Evolutionary conservation across 108 stramenopile genomes (phyloP).

Genomic region (Thalassiosira profunda): DNA sequence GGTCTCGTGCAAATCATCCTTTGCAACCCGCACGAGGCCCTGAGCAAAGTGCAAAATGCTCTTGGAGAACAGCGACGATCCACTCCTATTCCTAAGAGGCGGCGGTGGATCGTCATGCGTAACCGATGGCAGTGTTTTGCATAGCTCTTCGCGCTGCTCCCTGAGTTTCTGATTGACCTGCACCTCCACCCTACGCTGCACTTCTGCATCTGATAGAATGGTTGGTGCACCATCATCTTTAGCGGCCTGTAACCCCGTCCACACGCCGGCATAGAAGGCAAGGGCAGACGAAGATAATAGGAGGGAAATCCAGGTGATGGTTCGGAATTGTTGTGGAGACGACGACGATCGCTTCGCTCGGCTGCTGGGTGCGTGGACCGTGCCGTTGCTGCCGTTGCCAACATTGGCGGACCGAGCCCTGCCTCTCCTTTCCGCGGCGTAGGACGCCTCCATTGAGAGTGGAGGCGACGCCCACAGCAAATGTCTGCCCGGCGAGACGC

Average conservation of each 20-base stretch:
- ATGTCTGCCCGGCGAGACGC: no score
- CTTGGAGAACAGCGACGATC: constrained; percentile 30
- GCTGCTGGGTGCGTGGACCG: no score
- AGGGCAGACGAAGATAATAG: background rate
- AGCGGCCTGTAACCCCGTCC: constrained; percentile 10
- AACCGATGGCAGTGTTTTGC: background rate
- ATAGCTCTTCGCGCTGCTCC: constrained; percentile 3
- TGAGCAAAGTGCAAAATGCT: constrained; percentile 21
- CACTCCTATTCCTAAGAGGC: background rate
- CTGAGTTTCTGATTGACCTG: constrained; percentile 14
- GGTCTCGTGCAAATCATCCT: constrained; percentile 36
- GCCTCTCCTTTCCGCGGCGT: no score
- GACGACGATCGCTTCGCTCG: constrained; percentile 2
- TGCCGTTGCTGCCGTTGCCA: no score
- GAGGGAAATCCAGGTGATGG: constrained; percentile 1
- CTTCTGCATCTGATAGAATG: constrained; percentile 10
- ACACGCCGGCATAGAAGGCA: constrained; percentile 5
- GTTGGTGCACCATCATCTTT: constrained; percentile 3
- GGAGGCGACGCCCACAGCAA: constrained; percentile 36
- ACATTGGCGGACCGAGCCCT: no score
- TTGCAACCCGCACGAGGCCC: constrained; percentile 37
- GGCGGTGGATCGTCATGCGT: background rate
- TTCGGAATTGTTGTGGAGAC: background rate
- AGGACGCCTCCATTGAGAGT: no score
- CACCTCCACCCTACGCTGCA: constrained; percentile 12